phyloP scores from a whole-genome alignment of 495 filamentous ascomycete genomes.

The Penicillium alfredii region DNA sequence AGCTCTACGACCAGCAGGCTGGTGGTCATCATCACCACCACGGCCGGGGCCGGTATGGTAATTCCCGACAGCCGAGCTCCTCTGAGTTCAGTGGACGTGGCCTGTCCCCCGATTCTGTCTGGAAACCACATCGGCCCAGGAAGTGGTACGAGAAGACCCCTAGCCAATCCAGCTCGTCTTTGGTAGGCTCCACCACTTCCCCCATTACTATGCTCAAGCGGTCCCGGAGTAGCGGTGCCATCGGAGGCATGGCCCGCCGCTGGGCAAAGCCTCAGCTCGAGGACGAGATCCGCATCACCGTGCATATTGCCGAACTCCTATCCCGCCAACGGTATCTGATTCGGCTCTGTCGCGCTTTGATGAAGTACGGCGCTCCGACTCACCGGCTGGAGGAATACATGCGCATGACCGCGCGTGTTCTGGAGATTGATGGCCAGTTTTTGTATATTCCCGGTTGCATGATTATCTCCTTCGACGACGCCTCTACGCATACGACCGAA shows the following conservation, averaged over 20 bases:
- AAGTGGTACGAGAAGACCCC: conserved; percentile 62
- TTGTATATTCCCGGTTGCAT: conserved; percentile 91
- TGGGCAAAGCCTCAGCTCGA: conserved; percentile 40
- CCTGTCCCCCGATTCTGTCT: conserved; percentile 31
- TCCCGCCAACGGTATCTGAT: conserved; percentile 78
- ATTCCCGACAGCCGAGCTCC: conserved; percentile 30
- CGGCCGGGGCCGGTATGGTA: conserved; percentile 27
- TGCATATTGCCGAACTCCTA: conserved; percentile 82
- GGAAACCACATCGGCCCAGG: conserved; percentile 36
- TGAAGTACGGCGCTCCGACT: conserved; percentile 76
- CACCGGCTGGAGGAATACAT: conserved; percentile 81
- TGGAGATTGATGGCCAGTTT: conserved; percentile 88
- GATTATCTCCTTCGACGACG: conserved; percentile 93
- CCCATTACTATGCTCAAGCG: conserved; percentile 40
- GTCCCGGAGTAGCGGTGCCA: conserved; percentile 38
- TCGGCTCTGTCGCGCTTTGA: conserved; percentile 78
- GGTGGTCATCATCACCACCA: conserved; percentile 6
- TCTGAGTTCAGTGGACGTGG: conserved; percentile 28
- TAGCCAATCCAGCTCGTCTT: conserved; percentile 43
- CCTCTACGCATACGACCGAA: conserved; percentile 83
- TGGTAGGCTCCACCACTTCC: conserved; percentile 29
- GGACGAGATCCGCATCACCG: conserved; percentile 76
- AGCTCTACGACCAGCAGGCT: conserved; percentile 54
- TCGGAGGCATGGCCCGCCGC: conserved; percentile 37
- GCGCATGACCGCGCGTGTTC: conserved; percentile 80